Evolutionary conservation across 1,284 basidiomycete genomes (phyloP).

Genomic region (Cutaneotrichosporon sp.): DNA sequence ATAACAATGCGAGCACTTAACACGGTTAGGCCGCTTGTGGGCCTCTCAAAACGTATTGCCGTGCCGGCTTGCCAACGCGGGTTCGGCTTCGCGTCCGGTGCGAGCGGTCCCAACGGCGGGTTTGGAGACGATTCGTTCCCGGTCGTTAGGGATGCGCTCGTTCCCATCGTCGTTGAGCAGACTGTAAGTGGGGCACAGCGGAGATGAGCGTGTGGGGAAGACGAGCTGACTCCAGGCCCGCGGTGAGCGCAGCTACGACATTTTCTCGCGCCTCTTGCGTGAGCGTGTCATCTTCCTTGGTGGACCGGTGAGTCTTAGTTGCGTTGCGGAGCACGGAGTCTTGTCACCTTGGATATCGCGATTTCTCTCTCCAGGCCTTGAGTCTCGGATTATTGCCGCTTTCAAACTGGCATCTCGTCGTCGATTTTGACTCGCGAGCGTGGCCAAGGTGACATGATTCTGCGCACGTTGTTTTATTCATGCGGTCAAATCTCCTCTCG

Average conservation of each 20-base stretch:
- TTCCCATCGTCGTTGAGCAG: slow-evolving; percentile 89
- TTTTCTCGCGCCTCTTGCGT: slow-evolving; percentile 81
- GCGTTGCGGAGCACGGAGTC: no score
- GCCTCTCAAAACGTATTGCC: no score
- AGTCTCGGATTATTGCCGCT: no score
- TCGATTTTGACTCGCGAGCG: no score
- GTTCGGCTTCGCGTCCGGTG: slow-evolving; percentile 9
- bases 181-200: slow-evolving; percentile 50
- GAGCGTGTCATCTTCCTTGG: slow-evolving; percentile 93
- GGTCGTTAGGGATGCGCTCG: slow-evolving; percentile 52
- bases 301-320: slow-evolving; percentile 15
- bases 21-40: neutral
- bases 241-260: slow-evolving; percentile 89
- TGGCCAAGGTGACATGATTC: no score
- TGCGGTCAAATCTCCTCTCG: no score
- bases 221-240: slow-evolving; percentile 65
- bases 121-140: slow-evolving; percentile 15
- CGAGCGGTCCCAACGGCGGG: neutral
- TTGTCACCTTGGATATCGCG: no score
- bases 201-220: neutral
- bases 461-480: no score
- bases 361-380: no score
- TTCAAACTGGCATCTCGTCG: no score
- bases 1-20: neutral
- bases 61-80: no score